Evolutionary conservation across 108 stramenopile genomes (phyloP), one percentile per base, ranked within the genome.

Genomic region (Pseudonitzschia multistriata): DNA sequence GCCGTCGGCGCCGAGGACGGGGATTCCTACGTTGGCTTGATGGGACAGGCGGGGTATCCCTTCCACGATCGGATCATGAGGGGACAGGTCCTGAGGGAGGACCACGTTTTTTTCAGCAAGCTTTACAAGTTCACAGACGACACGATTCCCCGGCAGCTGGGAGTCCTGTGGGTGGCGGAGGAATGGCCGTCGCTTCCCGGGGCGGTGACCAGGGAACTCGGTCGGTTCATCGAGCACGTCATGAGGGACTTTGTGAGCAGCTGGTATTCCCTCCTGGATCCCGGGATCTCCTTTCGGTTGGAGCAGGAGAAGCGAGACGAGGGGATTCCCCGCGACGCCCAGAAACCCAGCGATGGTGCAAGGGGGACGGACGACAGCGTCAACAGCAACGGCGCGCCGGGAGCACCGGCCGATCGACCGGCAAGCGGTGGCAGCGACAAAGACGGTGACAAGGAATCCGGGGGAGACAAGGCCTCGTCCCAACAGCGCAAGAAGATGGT

Each of bases 101-200:
- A 70, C 47, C 25, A 60, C 37, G 25, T 40, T 6, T 76, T 76
- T 64, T 69, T 33, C 54, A 59, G 64, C 42, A 49, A 67, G 15
- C 29, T 42, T 21, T 78, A 76, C 49, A 39, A 17, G 60, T 83
- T 76, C 55, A 83, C 74, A 22, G 74, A 69, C 49, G 67, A 55
- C 19, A 25, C 11, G 27, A 67, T 79, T 24, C 35, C 30, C 24
- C 25, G 45, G 42, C 72, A 73, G 53, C 42, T 19, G 57, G 77
- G 62, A 28, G 49, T 71, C 10, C 34, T 33, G 2, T 24, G 76
- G 30, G 64, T 91, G 77, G 71, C 72, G 66, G 66, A 59, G 29
- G 82, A 87, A 59, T 94, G 87, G 83, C 92, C 92, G n/a, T 76
- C 79, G 52, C 64, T 91, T 48, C 83, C 92, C 15, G 54, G 70